Conservation (phyloP, 306 rosid genomes). For the Glycine soja region DNA sequence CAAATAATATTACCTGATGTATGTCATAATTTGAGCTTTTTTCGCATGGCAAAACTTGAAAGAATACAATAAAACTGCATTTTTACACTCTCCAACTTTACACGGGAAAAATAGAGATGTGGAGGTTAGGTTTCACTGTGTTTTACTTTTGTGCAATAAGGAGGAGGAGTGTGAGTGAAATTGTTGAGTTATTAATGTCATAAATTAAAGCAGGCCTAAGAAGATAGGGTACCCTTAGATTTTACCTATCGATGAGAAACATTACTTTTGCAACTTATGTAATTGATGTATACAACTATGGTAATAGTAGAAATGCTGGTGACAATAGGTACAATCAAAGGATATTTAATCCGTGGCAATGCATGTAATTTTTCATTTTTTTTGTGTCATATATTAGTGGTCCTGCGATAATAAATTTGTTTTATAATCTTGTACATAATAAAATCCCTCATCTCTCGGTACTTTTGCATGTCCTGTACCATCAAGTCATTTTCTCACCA, state of each 20-base stretch:
- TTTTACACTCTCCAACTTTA: too few relatives aligned
- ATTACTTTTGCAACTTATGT: slow-evolving; percentile 1
- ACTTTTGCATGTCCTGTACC: slow-evolving; percentile 45
- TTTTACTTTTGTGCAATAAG: not conserved
- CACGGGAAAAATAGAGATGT: not conserved
- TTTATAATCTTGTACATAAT: slow-evolving; percentile 32
- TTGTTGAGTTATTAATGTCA: not conserved
- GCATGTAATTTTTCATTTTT: not conserved
- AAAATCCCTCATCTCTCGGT: slow-evolving; percentile 34
- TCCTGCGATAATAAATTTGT: slow-evolving; percentile 38
- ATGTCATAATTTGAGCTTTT: too few relatives aligned
- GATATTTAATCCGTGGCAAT: slow-evolving; percentile 17
- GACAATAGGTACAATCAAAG: slow-evolving; percentile 21
- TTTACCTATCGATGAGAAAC: slow-evolving; percentile 21
- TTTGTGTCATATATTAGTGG: slow-evolving; percentile 31
- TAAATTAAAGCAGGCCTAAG: slow-evolving; percentile 22
- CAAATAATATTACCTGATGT: too few relatives aligned
- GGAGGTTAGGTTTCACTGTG: not conserved
- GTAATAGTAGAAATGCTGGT: slow-evolving; percentile 34
- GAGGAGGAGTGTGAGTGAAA: not conserved
- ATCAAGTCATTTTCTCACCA: slow-evolving; percentile 48
- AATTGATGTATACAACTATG: not conserved
- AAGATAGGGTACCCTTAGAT: slow-evolving; percentile 19
- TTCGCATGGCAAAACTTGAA: too few relatives aligned
- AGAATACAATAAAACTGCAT: not conserved